These are phyloP conservation scores for Canavalia gladiata DNA, from an alignment of 306 rosid species.

Conservation along the genomic window DNA sequence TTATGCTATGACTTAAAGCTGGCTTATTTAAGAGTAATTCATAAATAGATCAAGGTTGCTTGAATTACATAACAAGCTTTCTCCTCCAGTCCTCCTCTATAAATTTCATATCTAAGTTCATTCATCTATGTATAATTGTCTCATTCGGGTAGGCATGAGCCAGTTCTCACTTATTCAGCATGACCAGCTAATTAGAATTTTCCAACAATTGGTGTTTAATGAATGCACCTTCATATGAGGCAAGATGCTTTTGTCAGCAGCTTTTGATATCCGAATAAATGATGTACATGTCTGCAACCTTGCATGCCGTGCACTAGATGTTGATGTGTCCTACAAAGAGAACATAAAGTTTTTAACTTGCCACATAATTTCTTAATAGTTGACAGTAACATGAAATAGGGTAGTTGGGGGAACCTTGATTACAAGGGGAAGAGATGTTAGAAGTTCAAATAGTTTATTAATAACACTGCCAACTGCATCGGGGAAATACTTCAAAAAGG, in stretches of 20 bases:
- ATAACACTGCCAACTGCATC: conserved; percentile 94
- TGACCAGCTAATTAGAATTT: conserved; percentile 25
- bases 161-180: conserved; percentile 27
- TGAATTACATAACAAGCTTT: conserved; percentile 5
- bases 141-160: conserved; percentile 8
- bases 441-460: conserved; percentile 90
- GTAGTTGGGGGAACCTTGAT: conserved; percentile 65
- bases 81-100: conserved; percentile 17
- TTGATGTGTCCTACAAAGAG: conserved; percentile 75
- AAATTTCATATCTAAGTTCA: conserved; percentile 5
- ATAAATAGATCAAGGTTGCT: conserved; percentile 31
- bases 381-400: conserved; percentile 41
- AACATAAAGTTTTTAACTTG: conserved; percentile 46
- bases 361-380: conserved; percentile 34
- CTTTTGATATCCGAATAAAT: conserved; percentile 92
- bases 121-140: neutral
- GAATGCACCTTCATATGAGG: conserved; percentile 95
- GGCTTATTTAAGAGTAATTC: conserved; percentile 17
- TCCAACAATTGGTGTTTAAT: conserved; percentile 33
- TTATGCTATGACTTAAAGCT: conserved; percentile 2
- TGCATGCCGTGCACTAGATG: conserved; percentile 84
- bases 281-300: conserved; percentile 95
- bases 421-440: conserved; percentile 80
- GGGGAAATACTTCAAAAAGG: conserved; percentile 85
- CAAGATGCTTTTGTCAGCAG: conserved; percentile 89